A percentile compares a stretch with the other conserved stretches of the same genome.
Evolutionary conservation across 2,329 filamentous ascomycete species (phyloP).

Genomic region (Fusarium sororula): DNA sequence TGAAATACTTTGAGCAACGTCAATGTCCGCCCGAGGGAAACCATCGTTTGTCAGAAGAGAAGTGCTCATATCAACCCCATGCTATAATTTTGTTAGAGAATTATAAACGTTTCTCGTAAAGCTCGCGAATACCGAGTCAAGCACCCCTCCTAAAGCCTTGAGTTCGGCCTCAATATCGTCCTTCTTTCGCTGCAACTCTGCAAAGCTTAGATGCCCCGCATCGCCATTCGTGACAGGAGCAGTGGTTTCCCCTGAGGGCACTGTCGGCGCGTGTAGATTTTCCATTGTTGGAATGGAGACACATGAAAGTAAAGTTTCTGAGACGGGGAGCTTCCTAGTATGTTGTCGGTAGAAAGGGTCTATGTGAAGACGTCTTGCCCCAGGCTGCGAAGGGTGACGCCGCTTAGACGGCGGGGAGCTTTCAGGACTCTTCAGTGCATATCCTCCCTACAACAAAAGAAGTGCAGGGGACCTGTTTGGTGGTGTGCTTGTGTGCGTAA

Average conservation of each 20-base stretch:
- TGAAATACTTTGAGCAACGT: slow-evolving; percentile 85
- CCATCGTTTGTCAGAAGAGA: slow-evolving; percentile 87
- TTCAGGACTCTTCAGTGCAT: slow-evolving; percentile 15
- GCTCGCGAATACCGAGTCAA: slow-evolving; percentile 77
- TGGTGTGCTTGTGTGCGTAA: not conserved
- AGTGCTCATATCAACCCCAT: slow-evolving; percentile 93
- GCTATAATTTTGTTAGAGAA: slow-evolving; percentile 61
- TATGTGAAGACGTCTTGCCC: not conserved
- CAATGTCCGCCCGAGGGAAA: slow-evolving; percentile 91
- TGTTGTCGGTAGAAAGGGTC: slow-evolving; percentile 1
- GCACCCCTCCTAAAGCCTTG: slow-evolving; percentile 81
- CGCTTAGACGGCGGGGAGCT: slow-evolving; percentile 5
- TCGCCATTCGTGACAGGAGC: slow-evolving; percentile 68
- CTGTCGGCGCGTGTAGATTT: slow-evolving; percentile 66
- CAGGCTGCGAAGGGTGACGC: slow-evolving; percentile 37
- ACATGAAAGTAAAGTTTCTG: slow-evolving; percentile 4
- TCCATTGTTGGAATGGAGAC: slow-evolving; percentile 53
- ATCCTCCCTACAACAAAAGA: not conserved
- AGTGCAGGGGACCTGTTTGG: not conserved
- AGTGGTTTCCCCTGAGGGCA: slow-evolving; percentile 79
- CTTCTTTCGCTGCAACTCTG: slow-evolving; percentile 85
- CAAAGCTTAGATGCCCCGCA: slow-evolving; percentile 72
- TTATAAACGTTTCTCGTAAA: not conserved
- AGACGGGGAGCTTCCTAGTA: not conserved
- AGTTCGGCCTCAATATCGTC: slow-evolving; percentile 87